These are phyloP conservation scores for Trichoderma breve DNA, from an alignment of 2,329 filamentous ascomycete genomes.

Conservation along the genomic window DNA sequence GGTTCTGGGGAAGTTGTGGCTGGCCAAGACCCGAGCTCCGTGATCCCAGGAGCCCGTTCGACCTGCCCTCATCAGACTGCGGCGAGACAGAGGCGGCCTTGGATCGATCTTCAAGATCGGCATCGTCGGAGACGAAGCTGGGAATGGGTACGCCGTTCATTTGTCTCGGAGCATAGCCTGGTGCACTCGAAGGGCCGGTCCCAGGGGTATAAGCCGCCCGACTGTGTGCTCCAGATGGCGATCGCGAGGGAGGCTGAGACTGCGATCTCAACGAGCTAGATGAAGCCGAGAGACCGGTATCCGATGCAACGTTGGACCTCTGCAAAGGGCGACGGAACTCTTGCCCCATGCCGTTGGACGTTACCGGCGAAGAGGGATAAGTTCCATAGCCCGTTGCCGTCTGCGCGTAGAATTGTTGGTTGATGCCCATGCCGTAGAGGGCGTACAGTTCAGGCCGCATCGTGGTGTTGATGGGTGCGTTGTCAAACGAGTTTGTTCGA, in stretches of 20 bases:
- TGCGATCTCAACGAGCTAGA: conserved; percentile 61
- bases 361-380: conserved; percentile 57
- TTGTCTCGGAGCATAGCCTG: conserved; percentile 39
- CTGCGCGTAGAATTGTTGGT: conserved; percentile 48
- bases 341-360: conserved; percentile 40
- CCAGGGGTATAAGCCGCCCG: conserved; percentile 28
- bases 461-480: conserved; percentile 57
- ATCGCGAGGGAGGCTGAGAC: conserved; percentile 61
- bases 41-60: conserved; percentile 28
- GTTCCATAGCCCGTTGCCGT: conserved; percentile 45
- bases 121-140: conserved; percentile 57
- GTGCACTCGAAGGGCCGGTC: conserved; percentile 38
- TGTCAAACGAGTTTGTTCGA: conserved; percentile 63
- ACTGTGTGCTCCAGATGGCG: conserved; percentile 33
- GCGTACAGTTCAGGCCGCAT: conserved; percentile 57
- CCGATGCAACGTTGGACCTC: conserved; percentile 50
- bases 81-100: conserved; percentile 45
- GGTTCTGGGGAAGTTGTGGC: conserved; percentile 26
- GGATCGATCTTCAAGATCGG: conserved; percentile 46
- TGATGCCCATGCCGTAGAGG: conserved; percentile 44
- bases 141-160: conserved; percentile 51
- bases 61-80: conserved; percentile 46
- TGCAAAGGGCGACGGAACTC: conserved; percentile 60
- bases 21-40: conserved; percentile 30
- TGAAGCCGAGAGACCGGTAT: conserved; percentile 46